A percentile compares a stretch with the other conserved stretches of the same genome.
Evolutionary conservation across 495 filamentous ascomycete genomes (phyloP).

Genomic region (Venustampulla echinocandica): DNA sequence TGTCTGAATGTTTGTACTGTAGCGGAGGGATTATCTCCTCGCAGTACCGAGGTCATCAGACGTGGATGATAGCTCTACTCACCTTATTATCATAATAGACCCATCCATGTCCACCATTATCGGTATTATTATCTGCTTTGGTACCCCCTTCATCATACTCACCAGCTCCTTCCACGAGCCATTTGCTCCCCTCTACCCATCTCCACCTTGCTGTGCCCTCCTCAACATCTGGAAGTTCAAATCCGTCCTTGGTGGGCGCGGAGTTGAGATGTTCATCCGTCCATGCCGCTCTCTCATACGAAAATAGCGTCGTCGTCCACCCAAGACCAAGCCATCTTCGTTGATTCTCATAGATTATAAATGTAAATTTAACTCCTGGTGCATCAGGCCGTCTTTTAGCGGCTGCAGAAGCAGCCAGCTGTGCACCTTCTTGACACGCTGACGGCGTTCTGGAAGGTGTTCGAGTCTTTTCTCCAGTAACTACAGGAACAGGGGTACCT

Average conservation of each 20-base stretch:
- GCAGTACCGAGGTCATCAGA: not conserved
- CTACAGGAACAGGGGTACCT: constrained; percentile 6
- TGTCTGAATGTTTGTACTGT: no score
- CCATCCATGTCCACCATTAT: constrained; percentile 69
- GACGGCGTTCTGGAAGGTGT: constrained; percentile 26
- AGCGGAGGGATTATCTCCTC: no score
- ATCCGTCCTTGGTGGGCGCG: constrained; percentile 68
- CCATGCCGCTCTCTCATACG: constrained; percentile 83
- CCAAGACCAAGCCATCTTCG: constrained; percentile 90
- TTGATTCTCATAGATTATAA: constrained; percentile 94
- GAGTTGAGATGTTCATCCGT: constrained; percentile 91
- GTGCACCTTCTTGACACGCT: constrained; percentile 35
- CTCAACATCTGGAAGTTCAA: constrained; percentile 80
- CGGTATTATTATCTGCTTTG: constrained; percentile 33
- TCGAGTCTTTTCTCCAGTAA: constrained; percentile 13
- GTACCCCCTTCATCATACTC: constrained; percentile 36
- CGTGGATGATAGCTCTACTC: constrained; percentile 13
- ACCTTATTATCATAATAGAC: constrained; percentile 98
- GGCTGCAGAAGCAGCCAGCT: constrained; percentile 35
- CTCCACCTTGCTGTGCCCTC: constrained; percentile 75
- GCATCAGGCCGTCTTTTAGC: constrained; percentile 46
- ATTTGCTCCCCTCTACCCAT: constrained; percentile 78
- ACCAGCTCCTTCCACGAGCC: constrained; percentile 76
- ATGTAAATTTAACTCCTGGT: constrained; percentile 85
- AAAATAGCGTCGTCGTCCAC: constrained; percentile 85